Percentiles rank a stretch among this genome's conserved stretches.
Conservation (phyloP, 495 filamentous ascomycete species). For the Penicillium salamii region DNA sequence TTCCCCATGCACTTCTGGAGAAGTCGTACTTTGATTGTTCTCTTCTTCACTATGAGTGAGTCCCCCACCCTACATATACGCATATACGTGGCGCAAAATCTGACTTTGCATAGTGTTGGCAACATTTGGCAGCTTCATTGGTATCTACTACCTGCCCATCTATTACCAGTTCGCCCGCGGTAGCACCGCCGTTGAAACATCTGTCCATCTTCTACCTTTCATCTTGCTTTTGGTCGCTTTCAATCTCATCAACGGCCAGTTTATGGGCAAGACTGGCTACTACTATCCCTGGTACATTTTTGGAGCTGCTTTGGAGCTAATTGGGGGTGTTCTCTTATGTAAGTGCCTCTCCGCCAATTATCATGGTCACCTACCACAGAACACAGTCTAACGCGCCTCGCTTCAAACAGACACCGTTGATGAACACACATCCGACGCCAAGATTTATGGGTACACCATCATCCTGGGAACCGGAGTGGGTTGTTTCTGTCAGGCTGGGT, state of each 20-base stretch:
- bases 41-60: slow-evolving; percentile 40
- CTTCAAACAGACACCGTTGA: too few relatives aligned
- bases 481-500: not conserved
- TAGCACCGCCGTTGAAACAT: slow-evolving; percentile 32
- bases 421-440: slow-evolving; percentile 27
- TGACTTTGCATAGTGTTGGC: too few relatives aligned
- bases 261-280: slow-evolving; percentile 1
- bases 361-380: too few relatives aligned
- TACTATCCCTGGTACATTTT: too few relatives aligned
- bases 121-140: slow-evolving; percentile 23
- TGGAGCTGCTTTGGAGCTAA: too few relatives aligned
- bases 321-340: too few relatives aligned
- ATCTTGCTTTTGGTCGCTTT: slow-evolving; percentile 14
- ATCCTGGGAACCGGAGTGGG: slow-evolving; percentile 45
- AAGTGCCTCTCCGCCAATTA: slow-evolving; percentile 8
- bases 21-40: slow-evolving; percentile 39
- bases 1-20: slow-evolving; percentile 51
- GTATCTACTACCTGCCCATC: slow-evolving; percentile 51
- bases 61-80: too few relatives aligned
- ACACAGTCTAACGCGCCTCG: too few relatives aligned
- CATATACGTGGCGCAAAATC: too few relatives aligned
- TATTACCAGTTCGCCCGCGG: slow-evolving; percentile 47
- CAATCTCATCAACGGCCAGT: slow-evolving; percentile 2
- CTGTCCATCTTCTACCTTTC: slow-evolving; percentile 36
- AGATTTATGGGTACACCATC: slow-evolving; percentile 54